Percentiles rank a stretch among this genome's conserved stretches.
Conservation (phyloP, 345 rosid genomes). For the Erodium maritimum region DNA sequence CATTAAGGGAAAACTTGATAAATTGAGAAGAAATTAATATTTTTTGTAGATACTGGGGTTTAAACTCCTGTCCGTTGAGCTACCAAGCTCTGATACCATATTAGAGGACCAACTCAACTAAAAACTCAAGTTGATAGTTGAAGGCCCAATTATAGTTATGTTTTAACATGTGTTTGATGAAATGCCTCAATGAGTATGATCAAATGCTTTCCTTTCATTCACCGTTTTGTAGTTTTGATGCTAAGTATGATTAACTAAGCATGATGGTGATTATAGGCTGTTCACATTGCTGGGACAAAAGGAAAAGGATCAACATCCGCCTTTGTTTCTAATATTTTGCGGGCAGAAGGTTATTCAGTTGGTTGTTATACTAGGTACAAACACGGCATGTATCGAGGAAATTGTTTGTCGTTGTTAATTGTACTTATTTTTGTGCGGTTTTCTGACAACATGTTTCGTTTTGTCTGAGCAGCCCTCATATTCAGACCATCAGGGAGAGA, state of each 20-base stretch:
- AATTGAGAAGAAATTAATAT: no score
- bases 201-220: not conserved
- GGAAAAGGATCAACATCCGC: constrained; percentile 95
- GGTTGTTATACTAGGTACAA: constrained; percentile 78
- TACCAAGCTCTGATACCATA: no score
- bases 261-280: constrained; percentile 24
- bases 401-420: not conserved
- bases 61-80: no score
- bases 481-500: constrained; percentile 68
- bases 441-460: constrained; percentile 7
- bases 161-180: not conserved
- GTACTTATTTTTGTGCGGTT: not conserved
- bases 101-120: no score
- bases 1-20: no score
- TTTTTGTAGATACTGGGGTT: no score
- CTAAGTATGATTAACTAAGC: not conserved
- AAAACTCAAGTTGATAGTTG: no score
- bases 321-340: constrained; percentile 60
- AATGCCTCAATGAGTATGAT: not conserved
- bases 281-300: constrained; percentile 92
- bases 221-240: not conserved
- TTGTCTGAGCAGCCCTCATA: constrained; percentile 57
- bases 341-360: constrained; percentile 60
- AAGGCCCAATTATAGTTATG: no score
- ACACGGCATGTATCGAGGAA: not conserved